Evolutionary conservation across 129 eudicot species (phyloP), one percentile per base, ranked within the genome.

Genomic region (Logfia minima): DNA sequence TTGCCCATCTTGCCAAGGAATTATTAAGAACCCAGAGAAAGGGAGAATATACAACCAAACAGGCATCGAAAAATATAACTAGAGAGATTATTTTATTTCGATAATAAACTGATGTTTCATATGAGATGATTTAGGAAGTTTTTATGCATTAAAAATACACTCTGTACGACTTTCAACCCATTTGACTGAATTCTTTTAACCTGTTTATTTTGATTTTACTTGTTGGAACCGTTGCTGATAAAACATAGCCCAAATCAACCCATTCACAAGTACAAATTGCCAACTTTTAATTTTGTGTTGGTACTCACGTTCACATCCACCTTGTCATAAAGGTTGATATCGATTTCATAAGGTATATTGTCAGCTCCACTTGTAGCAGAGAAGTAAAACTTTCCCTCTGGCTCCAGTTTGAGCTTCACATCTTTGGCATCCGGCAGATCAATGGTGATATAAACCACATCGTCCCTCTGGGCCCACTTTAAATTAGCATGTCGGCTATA

Each of bases 381-480:
- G 75, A 87, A 90, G 81, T 48, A 76, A 64, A 92, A 92, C 66
- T 81, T 90, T 39, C 98, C 98, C 28, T 89, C 96, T n/a, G 93
- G 96, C 58, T 86, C 91, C 48, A 92, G 78, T 69, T 84, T 90
- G 22, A 87, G 83, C 73, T 92, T 92, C 56, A 88, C 86, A 56
- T 81, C 85, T 64, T 92, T 86, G 7, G 96, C 91, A 83, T 92
- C 97, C 24, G 96, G 92, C 16, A 89, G 83, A 61, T 86, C 93
- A 65, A 92, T 78, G 11, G 98, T 92, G 67, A 92, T 76, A 64
- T 22, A 92, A 39, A 92, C 68, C 70, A 78, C 53, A 79, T 90
- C 98, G 11, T 85, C 82, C 72, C 96, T 90, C 84, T 92, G 91
- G 10, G 98, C 96, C 96, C 98, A 92, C 81, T 87, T 86, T 5